phyloP scores from a whole-genome alignment of 441 rosid species.

The Capsella rubella region DNA sequence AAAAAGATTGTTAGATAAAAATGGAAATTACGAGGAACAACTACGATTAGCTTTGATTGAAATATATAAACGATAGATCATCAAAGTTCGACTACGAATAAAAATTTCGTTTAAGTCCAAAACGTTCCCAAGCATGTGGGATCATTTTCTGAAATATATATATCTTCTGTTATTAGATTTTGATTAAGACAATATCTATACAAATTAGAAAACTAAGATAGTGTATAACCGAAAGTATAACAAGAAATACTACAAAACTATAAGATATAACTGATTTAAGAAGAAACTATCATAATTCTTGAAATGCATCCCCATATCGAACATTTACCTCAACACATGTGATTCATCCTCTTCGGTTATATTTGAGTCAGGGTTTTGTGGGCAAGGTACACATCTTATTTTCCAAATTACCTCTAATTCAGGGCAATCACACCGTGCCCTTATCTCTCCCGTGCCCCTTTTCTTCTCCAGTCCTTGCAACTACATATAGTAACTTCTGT shows the following conservation, averaged over 20 bases:
- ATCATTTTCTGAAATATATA: neutral
- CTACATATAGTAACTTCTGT: neutral
- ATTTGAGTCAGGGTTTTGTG: slow-evolving; percentile 13
- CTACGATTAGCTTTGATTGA: neutral
- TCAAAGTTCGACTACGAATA: neutral
- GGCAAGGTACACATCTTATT: slow-evolving; percentile 38
- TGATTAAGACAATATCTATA: neutral
- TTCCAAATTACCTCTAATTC: slow-evolving; percentile 33
- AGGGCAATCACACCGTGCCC: slow-evolving; percentile 34
- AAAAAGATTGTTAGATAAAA: neutral
- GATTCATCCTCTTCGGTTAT: slow-evolving; percentile 4
- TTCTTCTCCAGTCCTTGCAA: slow-evolving; percentile 10
- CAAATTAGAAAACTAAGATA: neutral
- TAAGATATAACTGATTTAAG: neutral
- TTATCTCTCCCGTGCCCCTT: neutral
- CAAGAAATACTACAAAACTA: neutral
- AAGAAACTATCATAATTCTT: neutral
- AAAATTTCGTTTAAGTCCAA: neutral
- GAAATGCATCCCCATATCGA: neutral
- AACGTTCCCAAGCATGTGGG: neutral
- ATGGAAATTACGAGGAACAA: neutral
- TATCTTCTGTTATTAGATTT: neutral
- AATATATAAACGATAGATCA: neutral
- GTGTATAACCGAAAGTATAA: neutral
- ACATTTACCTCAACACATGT: slow-evolving; percentile 11